Evolutionary conservation across 2,329 filamentous ascomycete species (phyloP).

Genomic region (Diaporthe helianthi): DNA sequence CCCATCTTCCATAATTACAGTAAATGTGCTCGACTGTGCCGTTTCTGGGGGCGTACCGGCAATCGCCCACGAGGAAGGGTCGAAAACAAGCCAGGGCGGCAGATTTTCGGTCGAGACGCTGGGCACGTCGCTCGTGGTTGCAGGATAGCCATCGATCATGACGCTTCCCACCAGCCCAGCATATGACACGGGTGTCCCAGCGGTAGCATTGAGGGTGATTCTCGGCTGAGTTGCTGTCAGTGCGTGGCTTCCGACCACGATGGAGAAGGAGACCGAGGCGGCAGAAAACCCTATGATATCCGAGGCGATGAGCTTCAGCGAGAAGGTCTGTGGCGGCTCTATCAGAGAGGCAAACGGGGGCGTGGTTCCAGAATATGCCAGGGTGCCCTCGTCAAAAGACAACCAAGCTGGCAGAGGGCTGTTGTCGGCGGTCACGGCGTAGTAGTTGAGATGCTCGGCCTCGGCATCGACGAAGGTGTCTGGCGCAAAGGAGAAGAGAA

Average conservation of each 20-base stretch:
- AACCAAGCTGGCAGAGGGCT: conserved; percentile 89
- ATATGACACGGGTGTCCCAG: conserved; percentile 60
- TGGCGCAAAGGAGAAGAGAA: conserved; percentile 60
- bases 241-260: conserved; percentile 75
- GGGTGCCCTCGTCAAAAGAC: conserved; percentile 67
- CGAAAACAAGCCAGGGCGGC: conserved; percentile 74
- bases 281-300: conserved; percentile 81
- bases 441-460: conserved; percentile 68
- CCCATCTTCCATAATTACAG: conserved; percentile 64
- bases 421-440: conserved; percentile 77
- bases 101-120: conserved; percentile 57
- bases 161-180: conserved; percentile 58
- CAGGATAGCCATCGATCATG: conserved; percentile 62
- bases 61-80: conserved; percentile 67
- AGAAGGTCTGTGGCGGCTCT: conserved; percentile 74
- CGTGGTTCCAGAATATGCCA: conserved; percentile 75
- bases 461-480: conserved; percentile 69
- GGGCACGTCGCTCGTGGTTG: conserved; percentile 57
- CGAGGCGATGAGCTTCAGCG: conserved; percentile 76
- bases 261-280: conserved; percentile 69
- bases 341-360: conserved; percentile 69
- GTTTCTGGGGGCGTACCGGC: conserved; percentile 68
- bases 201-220: conserved; percentile 64
- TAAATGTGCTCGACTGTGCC: conserved; percentile 67
- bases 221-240: conserved; percentile 67